Evolutionary conservation across 805 yeast genomes (phyloP), one percentile per base, ranked within the genome.

Genomic region (Kodamaea laetipori): DNA sequence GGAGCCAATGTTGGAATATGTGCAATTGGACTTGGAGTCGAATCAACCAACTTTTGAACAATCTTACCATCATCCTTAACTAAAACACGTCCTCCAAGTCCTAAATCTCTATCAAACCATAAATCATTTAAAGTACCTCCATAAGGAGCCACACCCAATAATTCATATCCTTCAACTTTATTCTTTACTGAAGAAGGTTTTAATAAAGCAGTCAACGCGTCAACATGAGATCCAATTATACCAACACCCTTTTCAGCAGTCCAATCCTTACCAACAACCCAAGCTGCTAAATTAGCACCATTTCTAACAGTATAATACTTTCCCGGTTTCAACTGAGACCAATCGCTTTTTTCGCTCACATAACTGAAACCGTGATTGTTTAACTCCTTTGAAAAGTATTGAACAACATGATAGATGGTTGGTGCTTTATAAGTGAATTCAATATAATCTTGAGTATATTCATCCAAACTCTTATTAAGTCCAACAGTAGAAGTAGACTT

Each of bases 81-180:
- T 41, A 86, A 67, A 17, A 88, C 76, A 46, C 88, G 73, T 36
- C 96, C 96, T 39, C 90, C 95, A 48, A 88, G 62, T 36, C 95
- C 94, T 47, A 88, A 74, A 61, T 88, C 96, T 60, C 96, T 77
- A 62, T 88, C 96, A 75, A 86, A 80, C 90, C 95, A 84, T 32
- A 78, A 63, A 16, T 73, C 72, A 23, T 72, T 68, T 51, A 84
- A 62, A 2, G 86, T 82, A 25, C 94, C 94, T 15, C 88, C 80
- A 60, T 88, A 88, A 1, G 92, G 89, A 0, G 95, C 92, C 30
- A 86, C 88, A 4, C 95, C 96, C 23, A 88, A 68, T 37, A 84
- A 65, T 51, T 85, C 87, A 61, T 77, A 88, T 23, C 95, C 95
- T 45, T 85, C 90, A 11, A 82, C 78, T 7, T 73, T 66, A 6